Percentiles rank a stretch among this genome's conserved stretches.
Conservation (phyloP, 345 rosid genomes). For the Populus simonii region DNA sequence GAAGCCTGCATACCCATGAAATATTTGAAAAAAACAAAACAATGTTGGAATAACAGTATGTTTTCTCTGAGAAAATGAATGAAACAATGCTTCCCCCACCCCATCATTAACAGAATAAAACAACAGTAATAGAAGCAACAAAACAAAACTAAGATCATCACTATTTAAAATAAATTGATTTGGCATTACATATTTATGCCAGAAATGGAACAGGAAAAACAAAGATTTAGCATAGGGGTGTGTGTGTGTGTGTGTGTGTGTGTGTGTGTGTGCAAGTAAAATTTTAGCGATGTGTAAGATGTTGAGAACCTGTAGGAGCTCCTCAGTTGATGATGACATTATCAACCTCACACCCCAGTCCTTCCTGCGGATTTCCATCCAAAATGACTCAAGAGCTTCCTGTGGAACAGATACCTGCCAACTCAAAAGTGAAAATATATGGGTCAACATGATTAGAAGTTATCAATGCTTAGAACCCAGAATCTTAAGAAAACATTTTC, state of each 20-base stretch:
- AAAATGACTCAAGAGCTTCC: conserved; percentile 73
- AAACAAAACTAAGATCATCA: neutral
- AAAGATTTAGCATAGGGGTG: neutral
- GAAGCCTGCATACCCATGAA: neutral
- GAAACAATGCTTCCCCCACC: neutral
- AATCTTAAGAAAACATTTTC: neutral
- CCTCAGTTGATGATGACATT: conserved; percentile 56
- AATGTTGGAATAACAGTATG: neutral
- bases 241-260: too few species aligned
- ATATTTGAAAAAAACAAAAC: neutral
- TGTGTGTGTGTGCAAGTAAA: neutral
- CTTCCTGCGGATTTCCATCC: conserved; percentile 61
- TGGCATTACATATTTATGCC: neutral
- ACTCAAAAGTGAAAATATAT: conserved; percentile 4
- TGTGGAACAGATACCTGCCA: conserved; percentile 66
- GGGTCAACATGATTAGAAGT: neutral
- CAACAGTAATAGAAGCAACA: neutral
- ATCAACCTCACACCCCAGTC: conserved; percentile 59
- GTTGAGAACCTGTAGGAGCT: conserved; percentile 65
- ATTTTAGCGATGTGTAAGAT: neutral
- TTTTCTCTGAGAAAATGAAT: neutral
- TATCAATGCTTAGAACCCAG: neutral
- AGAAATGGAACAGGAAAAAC: neutral
- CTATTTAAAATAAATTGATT: neutral
- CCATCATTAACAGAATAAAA: neutral